phyloP scores from a whole-genome alignment of 2,329 filamentous ascomycete species.

The Pestalotiopsis sp. region DNA sequence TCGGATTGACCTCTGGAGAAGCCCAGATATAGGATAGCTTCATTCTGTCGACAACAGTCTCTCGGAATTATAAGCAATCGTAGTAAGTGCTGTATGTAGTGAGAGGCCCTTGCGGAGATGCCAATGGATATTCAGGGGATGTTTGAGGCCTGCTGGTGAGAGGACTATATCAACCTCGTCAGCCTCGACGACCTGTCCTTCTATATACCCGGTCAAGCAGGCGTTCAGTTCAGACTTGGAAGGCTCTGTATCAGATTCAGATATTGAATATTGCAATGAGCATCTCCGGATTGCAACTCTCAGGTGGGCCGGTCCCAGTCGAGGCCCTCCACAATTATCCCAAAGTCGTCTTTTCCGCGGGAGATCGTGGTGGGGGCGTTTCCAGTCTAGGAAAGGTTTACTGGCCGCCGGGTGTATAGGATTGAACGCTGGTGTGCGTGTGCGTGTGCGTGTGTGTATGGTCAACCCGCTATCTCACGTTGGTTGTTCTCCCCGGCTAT shows the following conservation, averaged over 20 bases:
- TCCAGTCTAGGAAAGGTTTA: constrained; percentile 8
- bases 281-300: constrained; percentile 25
- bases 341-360: constrained; percentile 24
- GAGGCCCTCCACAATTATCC: constrained; percentile 15
- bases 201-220: constrained; percentile 11
- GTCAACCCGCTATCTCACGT: constrained; percentile 1
- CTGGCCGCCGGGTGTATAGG: background rate
- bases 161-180: background rate
- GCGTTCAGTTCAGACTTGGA: too few relatives aligned
- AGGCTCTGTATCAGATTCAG: background rate
- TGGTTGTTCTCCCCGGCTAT: background rate
- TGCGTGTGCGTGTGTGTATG: too few relatives aligned
- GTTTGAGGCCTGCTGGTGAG: background rate
- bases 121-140: background rate
- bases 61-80: background rate
- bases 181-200: constrained; percentile 4
- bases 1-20: constrained; percentile 76
- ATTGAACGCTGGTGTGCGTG: background rate
- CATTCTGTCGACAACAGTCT: constrained; percentile 22
- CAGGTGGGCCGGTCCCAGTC: constrained; percentile 18
- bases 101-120: background rate
- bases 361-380: constrained; percentile 17
- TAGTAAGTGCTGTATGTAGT: background rate
- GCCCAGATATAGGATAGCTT: constrained; percentile 43
- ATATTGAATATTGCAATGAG: constrained; percentile 14